phyloP scores from a whole-genome alignment of 106 monocot genomes.

The Dactylorhiza incarnata region DNA sequence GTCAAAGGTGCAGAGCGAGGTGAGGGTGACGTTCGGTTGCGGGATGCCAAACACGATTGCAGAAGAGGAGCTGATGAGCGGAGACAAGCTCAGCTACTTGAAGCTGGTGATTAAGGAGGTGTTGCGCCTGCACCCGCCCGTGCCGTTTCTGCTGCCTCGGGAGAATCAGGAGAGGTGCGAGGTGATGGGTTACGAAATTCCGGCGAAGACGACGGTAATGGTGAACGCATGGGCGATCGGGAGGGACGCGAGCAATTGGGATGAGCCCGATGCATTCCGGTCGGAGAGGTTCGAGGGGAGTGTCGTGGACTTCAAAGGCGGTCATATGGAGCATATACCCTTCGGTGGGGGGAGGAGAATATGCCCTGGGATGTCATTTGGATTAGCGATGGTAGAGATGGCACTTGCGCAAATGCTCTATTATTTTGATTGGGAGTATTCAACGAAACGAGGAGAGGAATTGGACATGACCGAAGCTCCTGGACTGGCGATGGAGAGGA shows the following conservation, averaged over 20 bases:
- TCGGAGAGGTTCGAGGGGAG: background rate
- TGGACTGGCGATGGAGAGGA: too few relatives aligned
- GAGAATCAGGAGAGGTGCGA: background rate
- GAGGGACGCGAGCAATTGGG: background rate
- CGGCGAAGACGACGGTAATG: background rate
- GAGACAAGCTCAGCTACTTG: background rate
- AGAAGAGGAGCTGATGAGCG: background rate
- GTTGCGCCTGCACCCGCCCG: background rate
- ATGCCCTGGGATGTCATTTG: background rate
- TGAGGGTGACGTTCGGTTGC: background rate
- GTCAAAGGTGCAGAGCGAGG: slow-evolving; percentile 2
- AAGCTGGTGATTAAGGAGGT: background rate
- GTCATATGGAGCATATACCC: background rate
- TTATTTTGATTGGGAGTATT: too few relatives aligned
- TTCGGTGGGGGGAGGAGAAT: slow-evolving; percentile 5
- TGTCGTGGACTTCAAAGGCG: background rate
- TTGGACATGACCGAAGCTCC: too few relatives aligned
- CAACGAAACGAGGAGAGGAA: too few relatives aligned
- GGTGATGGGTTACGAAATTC: background rate
- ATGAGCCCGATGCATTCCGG: background rate
- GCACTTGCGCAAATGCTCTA: too few relatives aligned
- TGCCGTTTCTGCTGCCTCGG: background rate
- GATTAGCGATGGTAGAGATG: too few relatives aligned
- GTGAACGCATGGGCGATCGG: background rate
- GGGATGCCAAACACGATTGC: background rate